These are phyloP conservation scores for Yamadazyma diddensiae DNA, from an alignment of 1,139 yeast species.

Conservation along the genomic window DNA sequence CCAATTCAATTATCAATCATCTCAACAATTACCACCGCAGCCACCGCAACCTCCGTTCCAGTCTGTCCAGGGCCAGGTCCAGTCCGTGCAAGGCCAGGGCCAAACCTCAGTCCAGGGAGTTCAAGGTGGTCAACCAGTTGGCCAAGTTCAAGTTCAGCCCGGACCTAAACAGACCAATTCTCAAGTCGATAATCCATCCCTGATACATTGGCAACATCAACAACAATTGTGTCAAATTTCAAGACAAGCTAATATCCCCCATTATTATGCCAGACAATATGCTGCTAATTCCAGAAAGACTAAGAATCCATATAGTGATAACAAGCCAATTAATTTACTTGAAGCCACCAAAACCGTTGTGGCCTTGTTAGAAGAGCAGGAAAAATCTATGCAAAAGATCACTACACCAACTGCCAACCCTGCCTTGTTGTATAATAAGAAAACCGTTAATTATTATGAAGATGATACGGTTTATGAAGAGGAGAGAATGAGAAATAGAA, in stretches of 20 bases:
- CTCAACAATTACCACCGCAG: conserved; percentile 17
- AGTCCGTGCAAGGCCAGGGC: conserved; percentile 14
- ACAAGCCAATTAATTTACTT: conserved; percentile 44
- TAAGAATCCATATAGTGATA: conserved; percentile 44
- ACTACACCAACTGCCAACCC: conserved; percentile 31
- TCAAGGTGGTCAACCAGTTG: background rate
- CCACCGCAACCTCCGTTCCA: conserved; percentile 21
- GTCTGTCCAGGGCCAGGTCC: conserved; percentile 22
- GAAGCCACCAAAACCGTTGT: conserved; percentile 56
- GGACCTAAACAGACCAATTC: conserved; percentile 28
- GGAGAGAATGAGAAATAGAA: conserved; percentile 66
- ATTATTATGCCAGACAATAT: conserved; percentile 88
- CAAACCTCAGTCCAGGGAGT: background rate
- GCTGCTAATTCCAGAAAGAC: conserved; percentile 72
- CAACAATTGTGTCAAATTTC: conserved; percentile 75
- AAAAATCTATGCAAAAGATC: conserved; percentile 23
- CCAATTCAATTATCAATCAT: conserved; percentile 14
- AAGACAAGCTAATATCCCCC: conserved; percentile 71
- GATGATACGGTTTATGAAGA: conserved; percentile 80
- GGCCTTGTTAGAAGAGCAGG: conserved; percentile 42
- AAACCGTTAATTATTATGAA: conserved; percentile 52
- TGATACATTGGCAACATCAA: conserved; percentile 86
- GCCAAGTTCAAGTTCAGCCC: conserved; percentile 15
- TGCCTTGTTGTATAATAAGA: conserved; percentile 61
- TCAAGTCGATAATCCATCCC: conserved; percentile 47